These are phyloP conservation scores for Cucurbita moschata DNA, from an alignment of 306 rosid genomes.

Conservation along the genomic window DNA sequence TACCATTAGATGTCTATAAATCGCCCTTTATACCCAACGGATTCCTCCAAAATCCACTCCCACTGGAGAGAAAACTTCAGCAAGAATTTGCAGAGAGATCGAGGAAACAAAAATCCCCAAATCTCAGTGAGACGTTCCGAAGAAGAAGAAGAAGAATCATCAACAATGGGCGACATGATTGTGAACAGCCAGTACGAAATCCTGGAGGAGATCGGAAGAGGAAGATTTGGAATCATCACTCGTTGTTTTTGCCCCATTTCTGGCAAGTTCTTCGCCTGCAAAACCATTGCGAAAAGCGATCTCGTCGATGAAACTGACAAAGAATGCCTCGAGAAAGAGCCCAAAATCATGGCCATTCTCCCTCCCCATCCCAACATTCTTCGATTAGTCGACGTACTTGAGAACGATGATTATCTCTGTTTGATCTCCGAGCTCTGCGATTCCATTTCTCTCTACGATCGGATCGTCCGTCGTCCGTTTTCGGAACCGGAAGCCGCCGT, in stretches of 20 bases:
- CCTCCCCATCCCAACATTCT: constrained; percentile 59
- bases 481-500: constrained; percentile 35
- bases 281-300: constrained; percentile 40
- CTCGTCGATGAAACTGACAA: constrained; percentile 48
- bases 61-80: not conserved
- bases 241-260: constrained; percentile 32
- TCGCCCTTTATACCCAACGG: not conserved
- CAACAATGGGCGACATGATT: constrained; percentile 36
- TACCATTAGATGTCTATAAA: constrained; percentile 5
- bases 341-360: constrained; percentile 50
- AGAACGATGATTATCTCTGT: constrained; percentile 24
- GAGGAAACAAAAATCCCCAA: not conserved
- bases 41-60: not conserved
- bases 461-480: constrained; percentile 21
- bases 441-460: constrained; percentile 48
- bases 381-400: constrained; percentile 29
- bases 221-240: constrained; percentile 48
- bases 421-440: constrained; percentile 53
- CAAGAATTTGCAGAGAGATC: not conserved
- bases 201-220: constrained; percentile 65
- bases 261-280: constrained; percentile 34
- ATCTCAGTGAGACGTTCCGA: not conserved
- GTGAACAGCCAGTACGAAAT: constrained; percentile 32
- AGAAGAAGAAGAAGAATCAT: not conserved
- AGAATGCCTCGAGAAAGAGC: constrained; percentile 50